These are phyloP conservation scores for Rusavskia elegans DNA, from an alignment of 495 filamentous ascomycete genomes.

Conservation along the genomic window DNA sequence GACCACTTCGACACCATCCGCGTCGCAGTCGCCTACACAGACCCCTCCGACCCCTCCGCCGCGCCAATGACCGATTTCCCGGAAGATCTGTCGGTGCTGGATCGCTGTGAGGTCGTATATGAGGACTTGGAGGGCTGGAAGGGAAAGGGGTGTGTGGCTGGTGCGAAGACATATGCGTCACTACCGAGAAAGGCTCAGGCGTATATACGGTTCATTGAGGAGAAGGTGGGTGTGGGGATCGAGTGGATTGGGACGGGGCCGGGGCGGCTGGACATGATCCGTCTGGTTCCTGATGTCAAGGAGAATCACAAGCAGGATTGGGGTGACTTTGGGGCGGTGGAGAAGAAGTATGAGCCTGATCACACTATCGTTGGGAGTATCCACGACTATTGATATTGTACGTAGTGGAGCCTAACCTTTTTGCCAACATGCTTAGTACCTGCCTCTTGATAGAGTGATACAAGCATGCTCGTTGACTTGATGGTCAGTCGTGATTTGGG, in stretches of 20 bases:
- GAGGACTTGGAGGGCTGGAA: constrained; percentile 68
- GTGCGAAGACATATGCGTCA: constrained; percentile 40
- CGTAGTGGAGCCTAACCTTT: too few species aligned
- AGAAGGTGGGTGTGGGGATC: constrained; percentile 52
- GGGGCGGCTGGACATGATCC: constrained; percentile 51
- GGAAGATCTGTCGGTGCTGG: constrained; percentile 43
- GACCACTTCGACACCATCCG: constrained; percentile 70
- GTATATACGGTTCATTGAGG: constrained; percentile 68
- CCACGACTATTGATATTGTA: too few species aligned
- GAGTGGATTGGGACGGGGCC: constrained; percentile 71
- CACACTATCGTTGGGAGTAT: too few species aligned
- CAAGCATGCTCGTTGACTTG: too few species aligned
- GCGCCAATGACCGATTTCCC: constrained; percentile 52
- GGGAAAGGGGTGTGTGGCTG: constrained; percentile 36
- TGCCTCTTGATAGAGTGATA: too few species aligned
- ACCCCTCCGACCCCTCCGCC: constrained; percentile 21
- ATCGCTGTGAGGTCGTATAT: constrained; percentile 46
- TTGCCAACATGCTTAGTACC: too few species aligned
- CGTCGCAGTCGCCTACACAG: constrained; percentile 54
- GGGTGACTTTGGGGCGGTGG: too few species aligned
- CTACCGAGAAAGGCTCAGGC: constrained; percentile 55
- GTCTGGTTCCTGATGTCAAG: too few species aligned
- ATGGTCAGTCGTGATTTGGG: too few species aligned
- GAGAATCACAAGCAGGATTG: too few species aligned
- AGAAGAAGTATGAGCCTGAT: too few species aligned